Base-by-base conservation (phyloP, 495 filamentous ascomycete genomes). In the Endocarpon pusillum region DNA sequence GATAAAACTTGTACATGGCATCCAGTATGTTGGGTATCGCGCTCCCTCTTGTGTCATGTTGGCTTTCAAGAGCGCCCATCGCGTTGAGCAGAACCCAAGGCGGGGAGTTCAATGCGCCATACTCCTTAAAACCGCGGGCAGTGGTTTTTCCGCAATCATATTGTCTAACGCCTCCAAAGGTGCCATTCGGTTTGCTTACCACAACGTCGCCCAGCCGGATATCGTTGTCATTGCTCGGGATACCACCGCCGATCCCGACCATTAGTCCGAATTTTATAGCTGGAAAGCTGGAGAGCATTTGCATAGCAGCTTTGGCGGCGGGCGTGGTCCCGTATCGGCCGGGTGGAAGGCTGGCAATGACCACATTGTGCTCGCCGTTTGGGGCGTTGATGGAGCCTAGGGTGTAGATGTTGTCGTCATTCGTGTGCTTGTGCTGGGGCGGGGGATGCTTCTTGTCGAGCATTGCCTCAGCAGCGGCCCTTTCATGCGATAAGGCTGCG, bases 211-310 rank as follows among this genome's bases (percentile, higher is more conserved):
- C 47, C 1, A 49, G 35, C 11, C 40, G 41, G 22, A 54, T 46
- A 34, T 58, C 47, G 14, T 42, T 23, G 7, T 35, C 33, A 10
- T 29, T 18, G 21, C 33, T 43, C 1, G 53, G 47, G 1, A 45
- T 26, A n/a, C 61, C 61, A 14, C 60, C 61, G 2, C 55, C 60
- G 34, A 66, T 60, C 12, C 63, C 64, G 6, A 69, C 62, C 48
- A 67, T 61, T 22, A 72, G 42, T 9, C 54, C 43, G 36, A 64
- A 45, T 20, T 53, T 39, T 14, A 69, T 42, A 12, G 54, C 54
- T 1, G 43, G 43, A 39, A 68, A 69, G 19, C 32, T 59, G 5
- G 34, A 24, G 0, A 47, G 30, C 55, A 67, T 47, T 9, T 53
- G 35, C 10, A 34, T 51, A n/a, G 53, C 55, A 11, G 57, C 48